A percentile compares a stretch with the other conserved stretches of the same genome.
Conservation (phyloP, 2,329 filamentous ascomycete genomes). For the Sphaerostilbella broomeana region DNA sequence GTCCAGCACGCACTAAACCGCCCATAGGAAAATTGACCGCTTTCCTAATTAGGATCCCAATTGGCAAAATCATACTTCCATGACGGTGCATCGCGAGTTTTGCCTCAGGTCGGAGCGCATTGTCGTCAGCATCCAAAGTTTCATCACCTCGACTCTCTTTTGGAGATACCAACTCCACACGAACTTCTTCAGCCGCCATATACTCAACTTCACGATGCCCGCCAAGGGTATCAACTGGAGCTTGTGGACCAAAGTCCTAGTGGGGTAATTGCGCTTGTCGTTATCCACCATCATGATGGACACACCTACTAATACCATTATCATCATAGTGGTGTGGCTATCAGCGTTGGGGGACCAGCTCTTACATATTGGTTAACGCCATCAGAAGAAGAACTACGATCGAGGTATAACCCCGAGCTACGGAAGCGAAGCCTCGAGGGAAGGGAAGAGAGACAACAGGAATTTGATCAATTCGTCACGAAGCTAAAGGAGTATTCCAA, state of each 20-base stretch:
- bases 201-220: slow-evolving; percentile 22
- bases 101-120: no score
- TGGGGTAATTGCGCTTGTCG: slow-evolving; percentile 47
- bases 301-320: no score
- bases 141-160: no score
- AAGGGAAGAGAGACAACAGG: slow-evolving; percentile 66
- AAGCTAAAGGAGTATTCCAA: slow-evolving; percentile 84
- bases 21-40: no score
- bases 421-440: slow-evolving; percentile 79
- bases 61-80: slow-evolving; percentile 8
- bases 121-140: no score
- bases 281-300: slow-evolving; percentile 10
- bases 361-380: slow-evolving; percentile 75
- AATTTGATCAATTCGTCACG: slow-evolving; percentile 82
- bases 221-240: slow-evolving; percentile 47
- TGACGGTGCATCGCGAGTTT: slow-evolving; percentile 7
- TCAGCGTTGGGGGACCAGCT: slow-evolving; percentile 79
- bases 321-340: slow-evolving; percentile 54
- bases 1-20: no score
- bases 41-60: slow-evolving; percentile 1
- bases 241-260: slow-evolving; percentile 63
- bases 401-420: slow-evolving; percentile 91
- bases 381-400: slow-evolving; percentile 85
- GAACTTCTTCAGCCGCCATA: no score
- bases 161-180: neutral